phyloP scores from a whole-genome alignment of 2,329 filamentous ascomycete species.

The Penicillium griseofulvum region DNA sequence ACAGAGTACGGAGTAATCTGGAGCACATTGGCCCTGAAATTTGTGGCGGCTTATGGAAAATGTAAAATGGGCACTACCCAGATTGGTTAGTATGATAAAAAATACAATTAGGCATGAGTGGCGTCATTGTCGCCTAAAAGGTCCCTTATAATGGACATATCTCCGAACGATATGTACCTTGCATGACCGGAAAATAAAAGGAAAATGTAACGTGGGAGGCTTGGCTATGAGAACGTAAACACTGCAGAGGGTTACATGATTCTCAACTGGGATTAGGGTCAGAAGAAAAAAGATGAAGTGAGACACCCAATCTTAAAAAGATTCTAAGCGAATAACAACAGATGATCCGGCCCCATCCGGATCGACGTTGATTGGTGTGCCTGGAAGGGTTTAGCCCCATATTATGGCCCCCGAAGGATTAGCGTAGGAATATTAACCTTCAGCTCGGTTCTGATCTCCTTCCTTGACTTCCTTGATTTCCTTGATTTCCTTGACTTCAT shows the following conservation, averaged over 20 bases:
- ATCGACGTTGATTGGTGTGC: background rate
- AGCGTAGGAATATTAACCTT: background rate
- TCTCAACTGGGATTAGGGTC: background rate
- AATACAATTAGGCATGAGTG: background rate
- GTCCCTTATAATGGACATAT: background rate
- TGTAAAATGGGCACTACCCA: background rate
- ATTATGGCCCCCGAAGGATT: background rate
- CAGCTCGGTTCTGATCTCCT: background rate
- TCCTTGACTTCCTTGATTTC: background rate
- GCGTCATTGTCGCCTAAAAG: background rate
- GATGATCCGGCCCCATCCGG: constrained; percentile 1
- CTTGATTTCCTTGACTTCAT: background rate
- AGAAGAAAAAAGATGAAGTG: background rate
- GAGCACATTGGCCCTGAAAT: background rate
- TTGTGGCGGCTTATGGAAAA: background rate
- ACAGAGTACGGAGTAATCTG: background rate
- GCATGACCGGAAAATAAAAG: background rate
- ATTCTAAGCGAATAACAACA: background rate
- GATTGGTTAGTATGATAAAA: background rate
- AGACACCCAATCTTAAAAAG: background rate
- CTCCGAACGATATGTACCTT: background rate
- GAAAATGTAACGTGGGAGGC: background rate
- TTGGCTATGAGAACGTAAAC: background rate
- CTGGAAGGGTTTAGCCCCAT: background rate
- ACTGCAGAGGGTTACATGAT: background rate